Evolutionary conservation across 2,329 filamentous ascomycete species (phyloP), one percentile per base, ranked within the genome.

Genomic region (Diaporthe australafricana): DNA sequence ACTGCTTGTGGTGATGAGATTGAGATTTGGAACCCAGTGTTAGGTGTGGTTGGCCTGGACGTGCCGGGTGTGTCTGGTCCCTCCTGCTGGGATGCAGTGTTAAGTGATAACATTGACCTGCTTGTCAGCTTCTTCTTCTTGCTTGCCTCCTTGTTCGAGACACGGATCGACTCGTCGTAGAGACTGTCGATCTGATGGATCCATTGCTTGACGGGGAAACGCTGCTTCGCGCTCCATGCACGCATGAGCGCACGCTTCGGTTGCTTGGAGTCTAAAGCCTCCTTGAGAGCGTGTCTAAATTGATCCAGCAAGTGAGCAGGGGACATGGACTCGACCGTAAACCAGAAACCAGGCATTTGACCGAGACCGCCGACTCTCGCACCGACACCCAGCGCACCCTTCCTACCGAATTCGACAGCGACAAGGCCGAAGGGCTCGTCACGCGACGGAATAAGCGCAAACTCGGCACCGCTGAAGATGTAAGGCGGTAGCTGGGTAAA

Each of bases 271-370:
- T 83, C 86, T 68, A 92, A 79, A 3, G 90, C 90, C 66, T 85
- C 85, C 35, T 87, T 82, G 73, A 92, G 90, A 11, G 90, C 89
- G 73, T 86, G 84, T 78, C 89, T 90, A 82, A 92, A 92, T 76
- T 92, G 90, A 53, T 87, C 86, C 70, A 91, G 82, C 67, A 91
- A 81, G 80, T 92, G 90, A 48, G 85, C 85, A 2, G 89, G 90
- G 2, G 88, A 89, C 7, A 86, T 89, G 0, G 88, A 90, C 77
- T 92, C 90, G 66, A 92, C 88, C 0, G 90, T 92, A 78, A 88
- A 92, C 90, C 90, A 92, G 88, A 90, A 92, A 48, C 91, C 91
- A 27, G 91, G 90, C 89, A 92, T 91, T 76, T 90, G 88, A 27
- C 90, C 89, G 20, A 92, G 84, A 70, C 90, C 90, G 75, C 90